Base-by-base conservation (phyloP, 202 grass and related monocot genomes). In the Panicum virgatum region DNA sequence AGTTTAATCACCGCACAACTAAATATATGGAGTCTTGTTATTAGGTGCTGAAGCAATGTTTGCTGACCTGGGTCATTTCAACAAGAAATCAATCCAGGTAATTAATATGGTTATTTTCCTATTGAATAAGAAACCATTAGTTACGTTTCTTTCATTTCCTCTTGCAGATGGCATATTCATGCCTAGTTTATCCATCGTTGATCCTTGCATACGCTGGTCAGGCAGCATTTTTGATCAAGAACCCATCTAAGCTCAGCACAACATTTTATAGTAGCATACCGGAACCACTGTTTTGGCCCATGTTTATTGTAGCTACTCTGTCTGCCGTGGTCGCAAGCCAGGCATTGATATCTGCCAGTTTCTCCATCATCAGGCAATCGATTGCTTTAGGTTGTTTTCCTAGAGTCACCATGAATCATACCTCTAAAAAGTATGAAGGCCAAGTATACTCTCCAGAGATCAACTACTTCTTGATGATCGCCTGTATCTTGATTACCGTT, bases 11-110 rank as follows among this genome's bases (percentile, higher is more conserved):
- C 18, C 38, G 34, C 23, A 23, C 66, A 29, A 69, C 73, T 86
- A 63, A 72, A 57, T 51, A 64, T 7, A 0, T 68, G 57, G 18
- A 54, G 52, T 56, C 13, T 56, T 9, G 66, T 71, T 12, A 86
- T 80, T 83, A 97, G 93, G 94, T 88, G 91, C 89, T 20, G 91
- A 97, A 84, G 94, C 94, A 36, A 90, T 94, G 91, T 97, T 97
- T 71, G 94, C 94, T 81, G 94, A 94, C 66, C 46, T 97, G 71
- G 94, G 94, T 39, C 94, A 92, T 79, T 97, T 97, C 85, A 92
- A 75, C 83, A 94, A 90, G 73, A 61, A 46, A 47, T 88, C 76
- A 76, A 92, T 97, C 63, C 89, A 90, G 85, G 89, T 94, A 85
- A 44, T n/a, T 56, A 80, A 60, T 56, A 72, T 73, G 18, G 6